phyloP scores from a whole-genome alignment of 140 eudicot species.

The Bidens hawaiensis region DNA sequence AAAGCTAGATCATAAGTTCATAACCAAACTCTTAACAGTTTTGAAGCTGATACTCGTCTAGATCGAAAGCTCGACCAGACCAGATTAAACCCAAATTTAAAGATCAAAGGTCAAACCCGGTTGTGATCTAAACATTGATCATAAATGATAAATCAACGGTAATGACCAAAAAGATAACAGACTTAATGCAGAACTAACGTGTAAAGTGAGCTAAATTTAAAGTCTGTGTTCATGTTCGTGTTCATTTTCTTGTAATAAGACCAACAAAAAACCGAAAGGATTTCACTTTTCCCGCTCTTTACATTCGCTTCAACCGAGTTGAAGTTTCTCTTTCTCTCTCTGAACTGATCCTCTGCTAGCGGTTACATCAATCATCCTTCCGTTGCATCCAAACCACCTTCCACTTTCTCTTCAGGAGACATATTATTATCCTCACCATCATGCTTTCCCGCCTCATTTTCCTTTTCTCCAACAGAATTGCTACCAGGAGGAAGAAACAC shows the following conservation, averaged over 20 bases:
- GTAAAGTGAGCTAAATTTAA: conserved; percentile 7
- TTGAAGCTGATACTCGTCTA: background rate
- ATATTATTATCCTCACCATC: background rate
- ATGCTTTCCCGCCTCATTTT: background rate
- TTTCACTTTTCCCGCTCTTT: conserved; percentile 21
- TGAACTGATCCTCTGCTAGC: conserved; percentile 4
- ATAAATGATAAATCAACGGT: background rate
- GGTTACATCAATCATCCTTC: conserved; percentile 24
- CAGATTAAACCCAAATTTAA: background rate
- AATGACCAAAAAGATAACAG: background rate
- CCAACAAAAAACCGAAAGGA: conserved; percentile 1
- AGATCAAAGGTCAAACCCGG: conserved; percentile 3
- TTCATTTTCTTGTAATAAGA: conserved; percentile 2
- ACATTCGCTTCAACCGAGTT: conserved; percentile 20
- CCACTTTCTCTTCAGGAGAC: conserved; percentile 3
- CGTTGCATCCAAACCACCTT: conserved; percentile 28
- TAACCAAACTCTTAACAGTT: background rate
- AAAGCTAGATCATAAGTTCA: too few relatives aligned
- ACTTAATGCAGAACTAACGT: conserved; percentile 9
- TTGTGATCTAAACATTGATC: background rate
- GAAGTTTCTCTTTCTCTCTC: conserved; percentile 16
- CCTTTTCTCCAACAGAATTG: conserved; percentile 17
- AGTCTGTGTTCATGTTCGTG: conserved; percentile 11
- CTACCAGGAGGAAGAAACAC: conserved; percentile 74
- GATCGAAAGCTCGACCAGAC: background rate